Conservation (phyloP, 805 yeast genomes). For the Hanseniaspora valbyensis region DNA sequence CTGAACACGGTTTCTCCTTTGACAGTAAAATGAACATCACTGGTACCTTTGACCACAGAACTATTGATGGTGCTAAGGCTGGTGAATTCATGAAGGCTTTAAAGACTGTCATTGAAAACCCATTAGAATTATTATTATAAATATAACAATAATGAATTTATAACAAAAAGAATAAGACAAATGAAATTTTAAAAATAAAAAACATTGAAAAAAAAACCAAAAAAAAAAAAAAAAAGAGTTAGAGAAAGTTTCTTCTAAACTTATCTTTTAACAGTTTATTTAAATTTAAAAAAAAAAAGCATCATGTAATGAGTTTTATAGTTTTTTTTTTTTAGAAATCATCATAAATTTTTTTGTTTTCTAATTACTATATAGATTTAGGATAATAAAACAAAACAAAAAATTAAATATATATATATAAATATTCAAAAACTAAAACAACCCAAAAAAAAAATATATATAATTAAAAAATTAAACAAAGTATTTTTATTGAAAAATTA, state of each 20-base stretch:
- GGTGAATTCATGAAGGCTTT: slow-evolving; percentile 93
- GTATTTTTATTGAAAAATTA: background rate
- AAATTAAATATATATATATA: too few relatives aligned
- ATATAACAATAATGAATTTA: too few relatives aligned
- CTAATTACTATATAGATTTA: too few relatives aligned
- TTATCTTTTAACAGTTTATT: too few relatives aligned
- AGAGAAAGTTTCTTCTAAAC: too few relatives aligned
- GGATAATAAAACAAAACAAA: too few relatives aligned
- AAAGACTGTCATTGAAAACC: slow-evolving; percentile 87
- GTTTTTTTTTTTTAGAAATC: too few relatives aligned
- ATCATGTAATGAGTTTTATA: too few relatives aligned
- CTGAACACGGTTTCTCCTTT: slow-evolving; percentile 84
- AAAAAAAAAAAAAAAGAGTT: too few relatives aligned
- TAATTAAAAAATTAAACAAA: slow-evolving; percentile 2
- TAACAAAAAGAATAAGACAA: background rate
- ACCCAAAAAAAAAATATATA: slow-evolving; percentile 1
- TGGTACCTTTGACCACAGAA: slow-evolving; percentile 97
- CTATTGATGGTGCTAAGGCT: slow-evolving; percentile 94
- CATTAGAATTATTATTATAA: slow-evolving; percentile 81
- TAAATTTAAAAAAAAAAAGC: too few relatives aligned
- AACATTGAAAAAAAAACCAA: background rate
- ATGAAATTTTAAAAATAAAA: background rate
- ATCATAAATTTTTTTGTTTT: too few relatives aligned
- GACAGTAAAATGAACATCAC: slow-evolving; percentile 86
- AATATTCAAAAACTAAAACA: too few relatives aligned